phyloP scores from a whole-genome alignment of 352 stramenopile genomes.

The Pythium plurisporium region DNA sequence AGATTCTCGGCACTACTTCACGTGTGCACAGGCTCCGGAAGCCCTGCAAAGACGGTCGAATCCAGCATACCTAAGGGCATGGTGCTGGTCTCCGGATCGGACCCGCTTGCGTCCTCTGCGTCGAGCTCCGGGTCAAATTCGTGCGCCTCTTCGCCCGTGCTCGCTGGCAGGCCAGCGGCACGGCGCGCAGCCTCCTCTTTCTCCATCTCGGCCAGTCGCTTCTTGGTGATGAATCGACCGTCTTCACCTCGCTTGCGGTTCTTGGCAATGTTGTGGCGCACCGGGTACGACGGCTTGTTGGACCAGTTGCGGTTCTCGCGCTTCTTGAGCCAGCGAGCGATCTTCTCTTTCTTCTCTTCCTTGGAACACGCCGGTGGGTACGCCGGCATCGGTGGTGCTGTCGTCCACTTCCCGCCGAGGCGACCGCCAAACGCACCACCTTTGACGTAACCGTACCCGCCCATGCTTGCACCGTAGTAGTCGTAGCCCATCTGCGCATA shows the following conservation, averaged over 20 bases:
- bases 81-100: slow-evolving; percentile 8
- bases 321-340: slow-evolving; percentile 81
- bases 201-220: slow-evolving; percentile 65
- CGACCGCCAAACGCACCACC: slow-evolving; percentile 31
- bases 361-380: slow-evolving; percentile 72
- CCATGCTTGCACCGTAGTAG: slow-evolving; percentile 40
- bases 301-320: slow-evolving; percentile 82
- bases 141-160: slow-evolving; percentile 6
- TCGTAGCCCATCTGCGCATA: slow-evolving; percentile 42
- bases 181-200: slow-evolving; percentile 37
- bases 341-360: slow-evolving; percentile 84
- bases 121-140: slow-evolving; percentile 11
- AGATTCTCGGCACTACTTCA: too few species aligned
- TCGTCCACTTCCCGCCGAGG: slow-evolving; percentile 62
- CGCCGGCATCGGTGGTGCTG: slow-evolving; percentile 62
- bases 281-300: slow-evolving; percentile 81
- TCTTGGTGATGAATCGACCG: slow-evolving; percentile 80
- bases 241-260: slow-evolving; percentile 79
- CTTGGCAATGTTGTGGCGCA: slow-evolving; percentile 81
- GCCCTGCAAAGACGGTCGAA: background rate
- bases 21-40: slow-evolving; percentile 14
- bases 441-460: slow-evolving; percentile 46
- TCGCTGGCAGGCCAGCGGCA: slow-evolving; percentile 11
- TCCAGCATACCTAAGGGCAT: slow-evolving; percentile 11
- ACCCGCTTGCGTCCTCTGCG: slow-evolving; percentile 15